Evolutionary conservation across 805 yeast genomes (phyloP), one percentile per base, ranked within the genome.

Genomic region (Pichia insulana): DNA sequence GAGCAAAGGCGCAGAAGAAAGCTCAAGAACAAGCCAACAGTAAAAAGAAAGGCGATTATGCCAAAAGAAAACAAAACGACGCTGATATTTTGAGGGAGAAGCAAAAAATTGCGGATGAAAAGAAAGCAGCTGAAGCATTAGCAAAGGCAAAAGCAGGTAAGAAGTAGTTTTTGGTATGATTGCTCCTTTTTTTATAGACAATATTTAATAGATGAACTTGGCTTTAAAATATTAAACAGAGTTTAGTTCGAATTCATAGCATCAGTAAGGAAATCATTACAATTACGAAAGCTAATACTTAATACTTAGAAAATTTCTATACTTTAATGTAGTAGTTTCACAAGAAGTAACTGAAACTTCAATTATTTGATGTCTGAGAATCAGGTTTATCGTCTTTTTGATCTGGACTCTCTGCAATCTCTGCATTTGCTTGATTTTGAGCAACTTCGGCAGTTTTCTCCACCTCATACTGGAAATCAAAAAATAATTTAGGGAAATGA

Each of bases 1-100:
- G 98, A 59, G 85, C 80, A 47, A 90, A 85, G 67, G 86, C 85
- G 64, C 61, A 68, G 61, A 92, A 90, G 69, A 90, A 90, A 64
- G 80, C 74, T 55, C 80, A 77, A 49, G 81, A 76, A 36, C 67
- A 65, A 27, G 70, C 73, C 46, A 82, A 82, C 66, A 61, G 61
- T 46, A 84, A 86, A 67, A 77, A 76, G 55, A 72, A 68, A 7
- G 97, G 97, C 22, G 96, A 87, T 58, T 90, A 95, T 31, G 72
- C 72, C 51, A 84, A 86, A 60, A 71, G 97, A 58, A 73, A 79
- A 78, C 96, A 90, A 61, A 74, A 69, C 36, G 96, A 90, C 58
- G 97, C 97, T 20, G 96, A 83, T 41, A 83, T 80, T 51, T 74
- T 90, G 74, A 78, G 97, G 62, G 78, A 76, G 54, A 92, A 90